Evolutionary conservation across 163 green algal species (phyloP), one percentile per base, ranked within the genome.

Genomic region (Chlorella variabilis): DNA sequence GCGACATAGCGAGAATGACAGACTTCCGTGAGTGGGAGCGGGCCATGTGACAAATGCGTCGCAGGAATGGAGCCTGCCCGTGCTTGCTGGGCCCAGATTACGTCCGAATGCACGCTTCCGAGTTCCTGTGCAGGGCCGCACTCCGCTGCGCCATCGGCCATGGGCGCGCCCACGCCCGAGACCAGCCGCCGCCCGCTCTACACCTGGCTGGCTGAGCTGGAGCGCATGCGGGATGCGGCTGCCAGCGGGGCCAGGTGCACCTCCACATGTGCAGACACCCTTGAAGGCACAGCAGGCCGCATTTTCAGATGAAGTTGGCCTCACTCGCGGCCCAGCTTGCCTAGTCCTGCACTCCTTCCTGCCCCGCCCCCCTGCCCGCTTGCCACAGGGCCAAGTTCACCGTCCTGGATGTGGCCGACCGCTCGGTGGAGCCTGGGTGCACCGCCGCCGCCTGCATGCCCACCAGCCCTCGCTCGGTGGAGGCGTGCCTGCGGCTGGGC

Each of bases 401-500:
- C 41, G 65, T 78, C 56, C 54, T 84, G 68, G 69, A 78, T 29
- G 48, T 84, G 51, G 78, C 78, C 1, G 78, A 88, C 65, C 69
- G 75, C 34, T 36, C 73, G 0, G 33, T 25, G 1, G 83, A 88
- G 71, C 63, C 80, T 4, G 51, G 38, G 45, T 80, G 17, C 34
- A 71, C 41, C 4, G 36, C 73, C 17, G 51, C 38, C 0, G 54
- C 73, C 36, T 80, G 73, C 73, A 69, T 59, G 54, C 85, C 81
- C 39, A 85, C 66, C 51, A 78, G 66, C 51, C 77, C 77, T 1
- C 48, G 76, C 48, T 76, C 48, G 1, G 63, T 73, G 20, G 75
- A 81, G 58, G 91, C 94, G 0, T 98, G 92, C 85, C 91, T 96
- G 71, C 75, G 90, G 1, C 74, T 97, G 31, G 94, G 94, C 31